Evolutionary conservation across 306 rosid genomes (phyloP), one percentile per base, ranked within the genome.

Genomic region (Oemleria cerasiformis): DNA sequence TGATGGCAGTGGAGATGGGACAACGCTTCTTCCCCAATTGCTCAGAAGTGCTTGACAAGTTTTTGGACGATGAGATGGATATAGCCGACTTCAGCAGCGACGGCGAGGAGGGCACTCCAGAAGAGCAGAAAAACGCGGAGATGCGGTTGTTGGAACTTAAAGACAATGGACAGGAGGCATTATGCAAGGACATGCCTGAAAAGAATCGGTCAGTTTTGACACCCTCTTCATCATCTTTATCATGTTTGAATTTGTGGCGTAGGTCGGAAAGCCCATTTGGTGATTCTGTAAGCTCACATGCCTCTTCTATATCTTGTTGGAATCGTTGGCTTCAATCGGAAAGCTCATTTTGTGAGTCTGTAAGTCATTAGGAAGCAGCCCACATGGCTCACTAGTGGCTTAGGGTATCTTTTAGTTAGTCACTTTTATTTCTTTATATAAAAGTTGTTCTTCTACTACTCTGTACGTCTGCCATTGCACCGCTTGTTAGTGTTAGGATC

Each of bases 1-100:
- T 68, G 3, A 21, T 75, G 77, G 45, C 92, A 91, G 99, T 95
- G 76, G 88, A 86, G 74, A 85, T 74, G 51, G 99, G 99, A 4
- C 84, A 90, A 62, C 96, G 88, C 16, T 95, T 64, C 85, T 95
- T 95, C 78, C 97, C 99, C 21, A 85, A 85, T 81, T 95, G 99
- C 81, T 95, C 99, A 15, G 96, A 90, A 67, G 92, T 89, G 81
- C 86, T 95, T 21, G 97, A 95, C 63, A 87, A 78, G 70, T 87
- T 87, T 77, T 81, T 95, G 13, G 92, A 88, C 0, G 89, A 90
- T 1, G 92, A 91, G 10, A 77, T 87, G 75, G 88, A 89, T 30
- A 85, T 88, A 86, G 88, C 86, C 0, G 97, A 95, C 65, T 86
- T 86, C 69, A 82, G n/a, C n/a, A n/a, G n/a, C 69, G 81, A 80